These are phyloP conservation scores for Aspergillus intermedius DNA, from an alignment of 2,329 filamentous ascomycete species.

Conservation along the genomic window DNA sequence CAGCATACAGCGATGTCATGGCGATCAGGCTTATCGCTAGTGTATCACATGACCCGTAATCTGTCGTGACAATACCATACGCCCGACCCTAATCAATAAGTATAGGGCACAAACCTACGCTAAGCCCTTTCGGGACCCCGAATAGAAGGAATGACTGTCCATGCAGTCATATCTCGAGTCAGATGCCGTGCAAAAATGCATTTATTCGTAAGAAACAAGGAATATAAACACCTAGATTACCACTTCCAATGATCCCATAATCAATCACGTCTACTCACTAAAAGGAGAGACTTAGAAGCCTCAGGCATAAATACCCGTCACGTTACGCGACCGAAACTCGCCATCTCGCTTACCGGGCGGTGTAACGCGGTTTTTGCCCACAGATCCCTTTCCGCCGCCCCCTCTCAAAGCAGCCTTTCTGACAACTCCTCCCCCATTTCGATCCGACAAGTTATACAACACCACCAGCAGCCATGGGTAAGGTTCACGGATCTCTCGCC, in stretches of 20 bases:
- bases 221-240: neutral
- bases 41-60: neutral
- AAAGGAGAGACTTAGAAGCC: neutral
- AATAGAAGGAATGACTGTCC: neutral
- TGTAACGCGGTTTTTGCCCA: slow-evolving; percentile 15
- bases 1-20: neutral
- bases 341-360: slow-evolving; percentile 14
- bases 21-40: neutral
- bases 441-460: slow-evolving; percentile 18
- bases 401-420: slow-evolving; percentile 5
- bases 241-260: neutral
- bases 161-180: neutral
- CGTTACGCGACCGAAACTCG: slow-evolving; percentile 4
- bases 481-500: slow-evolving; percentile 89
- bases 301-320: slow-evolving; percentile 8
- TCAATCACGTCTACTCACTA: too few relatives aligned
- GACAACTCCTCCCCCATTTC: slow-evolving; percentile 14
- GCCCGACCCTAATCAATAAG: neutral
- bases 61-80: neutral
- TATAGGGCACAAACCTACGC: slow-evolving; percentile 17
- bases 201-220: neutral
- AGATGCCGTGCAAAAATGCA: neutral
- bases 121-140: slow-evolving; percentile 7
- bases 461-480: slow-evolving; percentile 68
- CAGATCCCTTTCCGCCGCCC: slow-evolving; percentile 11